These are phyloP conservation scores for Fistulinella staudtii DNA, from an alignment of 1,284 basidiomycete species.

Conservation along the genomic window DNA sequence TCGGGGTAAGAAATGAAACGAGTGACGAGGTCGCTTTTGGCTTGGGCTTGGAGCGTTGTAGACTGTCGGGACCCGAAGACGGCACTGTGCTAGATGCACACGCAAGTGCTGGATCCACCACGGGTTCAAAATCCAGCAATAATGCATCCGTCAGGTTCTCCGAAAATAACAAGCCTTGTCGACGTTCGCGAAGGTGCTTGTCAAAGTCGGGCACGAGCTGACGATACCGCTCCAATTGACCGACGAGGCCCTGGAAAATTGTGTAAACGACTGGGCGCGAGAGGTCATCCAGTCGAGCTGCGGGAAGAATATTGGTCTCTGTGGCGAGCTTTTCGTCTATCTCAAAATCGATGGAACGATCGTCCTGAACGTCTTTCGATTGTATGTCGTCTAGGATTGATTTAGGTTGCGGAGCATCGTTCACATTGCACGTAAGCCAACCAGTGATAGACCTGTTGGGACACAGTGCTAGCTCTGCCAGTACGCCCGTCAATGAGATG, in stretches of 20 bases:
- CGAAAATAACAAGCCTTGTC: slow-evolving; percentile 86
- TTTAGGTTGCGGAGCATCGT: slow-evolving; percentile 31
- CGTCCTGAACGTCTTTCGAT: slow-evolving; percentile 52
- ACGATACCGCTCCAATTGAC: slow-evolving; percentile 78
- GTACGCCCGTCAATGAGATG: slow-evolving; percentile 79
- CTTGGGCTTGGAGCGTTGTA: slow-evolving; percentile 46
- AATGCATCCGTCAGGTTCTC: slow-evolving; percentile 93
- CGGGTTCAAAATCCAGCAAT: slow-evolving; percentile 63
- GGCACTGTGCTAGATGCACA: slow-evolving; percentile 17
- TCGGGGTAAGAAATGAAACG: slow-evolving; percentile 77
- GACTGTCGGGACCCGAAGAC: slow-evolving; percentile 25
- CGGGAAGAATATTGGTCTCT: slow-evolving; percentile 56
- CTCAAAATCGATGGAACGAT: slow-evolving; percentile 72
- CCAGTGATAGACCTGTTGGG: slow-evolving; percentile 84
- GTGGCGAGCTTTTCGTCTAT: slow-evolving; percentile 63
- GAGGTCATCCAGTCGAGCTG: slow-evolving; percentile 62
- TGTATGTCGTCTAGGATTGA: slow-evolving; percentile 18
- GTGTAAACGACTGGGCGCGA: slow-evolving; percentile 76
- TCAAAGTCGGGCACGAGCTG: slow-evolving; percentile 78
- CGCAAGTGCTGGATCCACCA: slow-evolving; percentile 37
- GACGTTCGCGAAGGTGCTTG: slow-evolving; percentile 76
- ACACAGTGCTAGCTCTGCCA: slow-evolving; percentile 76
- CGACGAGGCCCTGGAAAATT: slow-evolving; percentile 73
- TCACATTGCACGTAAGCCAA: slow-evolving; percentile 74
- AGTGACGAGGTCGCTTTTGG: slow-evolving; percentile 59